Base-by-base conservation (phyloP, 495 filamentous ascomycete genomes). In the Xylaria acuta region DNA sequence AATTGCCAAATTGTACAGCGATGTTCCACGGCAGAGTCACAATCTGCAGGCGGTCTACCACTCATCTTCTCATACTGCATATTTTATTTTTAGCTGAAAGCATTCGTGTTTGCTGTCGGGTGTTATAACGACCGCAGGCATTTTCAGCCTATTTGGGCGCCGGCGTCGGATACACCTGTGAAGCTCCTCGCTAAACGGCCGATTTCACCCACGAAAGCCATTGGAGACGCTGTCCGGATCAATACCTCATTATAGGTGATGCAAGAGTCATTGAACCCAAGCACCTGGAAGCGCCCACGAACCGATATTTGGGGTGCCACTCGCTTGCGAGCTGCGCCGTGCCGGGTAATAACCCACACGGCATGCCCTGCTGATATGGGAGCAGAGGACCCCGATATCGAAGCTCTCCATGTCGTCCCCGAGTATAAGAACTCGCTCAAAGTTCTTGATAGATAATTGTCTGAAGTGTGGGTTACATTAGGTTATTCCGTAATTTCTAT, bases 341-440 rank as follows among this genome's bases (percentile, higher is more conserved):
- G 65, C 65, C 65, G 65, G 65, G 34, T 67, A 67, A 67, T 67
- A 40, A 41, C 11, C 9, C 49, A 67, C 49, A 54, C 56, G 65
- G 45, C 43, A 53, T 34, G 43, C 22, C 34, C 30, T 49, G 27
- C 65, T 41, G 34, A 60, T 3, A 36, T n/a, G 47, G n/a, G 56
- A 20, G 9, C 9, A 1, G 2, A 56, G 5, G 32, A n/a, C 45
- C 16, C 25, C 22, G 60, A 53, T 14, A 51, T 53, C 41, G 16
- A 65, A 2, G 16, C 11, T 34, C 38, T 36, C 45, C 11, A 9
- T 5, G 27, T 9, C 6, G 22, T 30, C 9, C 9, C 43, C 45
- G n/a, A 56, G 4, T 56, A 67, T 67, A 67, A 41, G 16, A 56
- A 16, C 34, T 16, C 11, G 65, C 9, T 43, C 6, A 43, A 7